Conservation (phyloP, 2,329 filamentous ascomycete genomes). For the Fusarium musae region DNA sequence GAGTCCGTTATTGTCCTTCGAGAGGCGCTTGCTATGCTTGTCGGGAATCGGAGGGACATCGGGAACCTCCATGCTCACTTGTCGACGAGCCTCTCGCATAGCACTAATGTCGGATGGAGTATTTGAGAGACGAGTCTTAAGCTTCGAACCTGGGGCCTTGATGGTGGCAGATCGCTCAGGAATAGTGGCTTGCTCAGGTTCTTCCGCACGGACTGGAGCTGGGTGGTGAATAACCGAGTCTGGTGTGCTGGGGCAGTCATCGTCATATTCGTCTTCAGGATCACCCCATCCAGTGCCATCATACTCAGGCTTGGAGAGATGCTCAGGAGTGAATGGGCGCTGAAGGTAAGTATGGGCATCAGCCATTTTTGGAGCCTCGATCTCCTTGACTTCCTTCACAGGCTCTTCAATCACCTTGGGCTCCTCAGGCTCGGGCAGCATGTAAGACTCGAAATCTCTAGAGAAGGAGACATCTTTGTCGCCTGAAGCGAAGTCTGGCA, state of each 20-base stretch:
- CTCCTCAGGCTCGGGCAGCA: slow-evolving; percentile 54
- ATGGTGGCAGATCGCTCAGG: slow-evolving; percentile 89
- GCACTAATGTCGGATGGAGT: slow-evolving; percentile 85
- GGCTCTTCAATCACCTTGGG: slow-evolving; percentile 48
- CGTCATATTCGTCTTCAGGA: slow-evolving; percentile 61
- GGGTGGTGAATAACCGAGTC: slow-evolving; percentile 90
- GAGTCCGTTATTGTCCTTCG: slow-evolving; percentile 57
- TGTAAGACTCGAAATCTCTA: slow-evolving; percentile 58
- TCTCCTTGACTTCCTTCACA: slow-evolving; percentile 36
- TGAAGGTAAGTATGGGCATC: slow-evolving; percentile 52
- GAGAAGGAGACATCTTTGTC: slow-evolving; percentile 54
- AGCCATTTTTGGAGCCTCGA: slow-evolving; percentile 48
- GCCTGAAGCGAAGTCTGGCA: slow-evolving; percentile 53
- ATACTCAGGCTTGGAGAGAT: slow-evolving; percentile 70
- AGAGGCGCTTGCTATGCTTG: slow-evolving; percentile 67
- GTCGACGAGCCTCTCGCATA: slow-evolving; percentile 87
- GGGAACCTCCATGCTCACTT: slow-evolving; percentile 81
- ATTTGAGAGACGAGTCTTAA: slow-evolving; percentile 89
- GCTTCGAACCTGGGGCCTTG: slow-evolving; percentile 84
- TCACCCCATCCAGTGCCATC: slow-evolving; percentile 71
- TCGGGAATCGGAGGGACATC: slow-evolving; percentile 70
- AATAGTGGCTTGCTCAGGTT: slow-evolving; percentile 65
- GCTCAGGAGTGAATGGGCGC: slow-evolving; percentile 62
- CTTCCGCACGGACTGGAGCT: slow-evolving; percentile 56
- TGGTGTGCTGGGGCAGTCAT: slow-evolving; percentile 75